Evolutionary conservation across 768 basidiomycete genomes (phyloP).

Genomic region (Macrolepiota fuliginosa): DNA sequence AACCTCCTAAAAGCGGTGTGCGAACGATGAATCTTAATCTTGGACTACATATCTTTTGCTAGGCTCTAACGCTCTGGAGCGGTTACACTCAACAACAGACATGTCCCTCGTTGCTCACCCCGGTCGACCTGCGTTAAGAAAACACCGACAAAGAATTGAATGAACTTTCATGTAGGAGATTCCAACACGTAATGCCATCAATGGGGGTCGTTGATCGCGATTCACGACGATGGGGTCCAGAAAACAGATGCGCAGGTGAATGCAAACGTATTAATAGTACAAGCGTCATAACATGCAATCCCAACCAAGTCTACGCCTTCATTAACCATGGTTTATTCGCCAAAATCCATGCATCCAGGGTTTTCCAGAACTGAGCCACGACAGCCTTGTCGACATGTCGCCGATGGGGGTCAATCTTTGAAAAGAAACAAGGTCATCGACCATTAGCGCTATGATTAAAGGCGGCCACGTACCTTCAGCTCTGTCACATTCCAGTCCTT

Average conservation of each 20-base stretch:
- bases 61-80: too few relatives aligned
- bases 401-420: slow-evolving; percentile 86
- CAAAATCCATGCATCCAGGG: slow-evolving; percentile 81
- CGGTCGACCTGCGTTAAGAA: too few relatives aligned
- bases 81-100: too few relatives aligned
- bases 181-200: too few relatives aligned
- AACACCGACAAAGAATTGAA: too few relatives aligned
- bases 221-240: too few relatives aligned
- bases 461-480: slow-evolving; percentile 60
- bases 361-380: slow-evolving; percentile 96
- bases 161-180: too few relatives aligned
- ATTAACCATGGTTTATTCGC: slow-evolving; percentile 79
- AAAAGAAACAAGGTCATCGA: background rate
- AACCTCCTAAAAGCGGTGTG: too few relatives aligned
- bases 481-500: slow-evolving; percentile 98
- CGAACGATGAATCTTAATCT: too few relatives aligned
- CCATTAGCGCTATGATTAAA: background rate
- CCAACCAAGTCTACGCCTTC: slow-evolving; percentile 18
- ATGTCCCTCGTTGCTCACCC: too few relatives aligned
- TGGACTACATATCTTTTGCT: too few relatives aligned
- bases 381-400: slow-evolving; percentile 93
- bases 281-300: background rate
- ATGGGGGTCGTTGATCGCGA: too few relatives aligned
- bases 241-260: background rate
- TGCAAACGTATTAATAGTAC: background rate